Conservation (phyloP, 2,329 filamentous ascomycete genomes). For the Cladophialophora immunda region DNA sequence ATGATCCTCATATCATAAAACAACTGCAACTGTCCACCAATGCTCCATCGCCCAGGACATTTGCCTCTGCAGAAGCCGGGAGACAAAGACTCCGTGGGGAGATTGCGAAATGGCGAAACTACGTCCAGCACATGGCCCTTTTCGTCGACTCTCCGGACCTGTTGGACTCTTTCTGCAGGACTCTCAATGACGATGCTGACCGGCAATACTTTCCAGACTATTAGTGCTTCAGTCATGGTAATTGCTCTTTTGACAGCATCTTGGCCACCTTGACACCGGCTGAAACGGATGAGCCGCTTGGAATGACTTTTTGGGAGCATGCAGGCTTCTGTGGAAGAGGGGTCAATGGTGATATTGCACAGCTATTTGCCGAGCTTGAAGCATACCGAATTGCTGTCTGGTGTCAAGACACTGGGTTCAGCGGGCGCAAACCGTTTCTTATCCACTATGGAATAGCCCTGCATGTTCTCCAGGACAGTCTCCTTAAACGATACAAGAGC, state of each 20-base stretch:
- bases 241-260: constrained; percentile 18
- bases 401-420: not conserved
- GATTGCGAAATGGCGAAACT: constrained; percentile 5
- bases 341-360: constrained; percentile 20
- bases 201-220: constrained; percentile 9
- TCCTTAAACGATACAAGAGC: constrained; percentile 6
- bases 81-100: constrained; percentile 1
- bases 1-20: constrained; percentile 6
- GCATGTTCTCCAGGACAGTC: not conserved
- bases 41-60: not conserved
- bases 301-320: constrained; percentile 18
- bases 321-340: constrained; percentile 21
- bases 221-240: constrained; percentile 26
- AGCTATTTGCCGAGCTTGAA: constrained; percentile 23
- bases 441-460: not conserved
- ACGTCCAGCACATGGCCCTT: not conserved
- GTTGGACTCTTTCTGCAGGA: constrained; percentile 8
- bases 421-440: not conserved
- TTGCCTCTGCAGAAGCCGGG: not conserved
- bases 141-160: not conserved
- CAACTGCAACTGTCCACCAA: constrained; percentile 1
- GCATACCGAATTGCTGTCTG: constrained; percentile 10
- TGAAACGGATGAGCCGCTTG: not conserved
- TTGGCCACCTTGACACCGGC: constrained; percentile 11
- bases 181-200: constrained; percentile 9